Conservation (phyloP, 805 yeast species). For the Sporopachydermia lactativora region DNA sequence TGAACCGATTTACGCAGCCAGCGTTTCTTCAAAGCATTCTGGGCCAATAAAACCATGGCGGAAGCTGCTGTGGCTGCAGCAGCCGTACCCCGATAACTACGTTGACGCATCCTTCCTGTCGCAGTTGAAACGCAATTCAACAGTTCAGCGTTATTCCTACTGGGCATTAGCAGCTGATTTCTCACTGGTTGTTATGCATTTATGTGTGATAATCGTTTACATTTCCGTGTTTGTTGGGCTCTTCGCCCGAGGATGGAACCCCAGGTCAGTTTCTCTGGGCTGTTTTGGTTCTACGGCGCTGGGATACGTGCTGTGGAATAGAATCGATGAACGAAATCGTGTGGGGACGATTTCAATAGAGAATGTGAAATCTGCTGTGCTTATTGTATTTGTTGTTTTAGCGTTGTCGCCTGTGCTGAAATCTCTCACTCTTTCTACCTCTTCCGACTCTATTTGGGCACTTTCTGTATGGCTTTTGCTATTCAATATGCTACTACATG, state of each 20-base stretch:
- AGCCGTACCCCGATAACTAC: slow-evolving; percentile 84
- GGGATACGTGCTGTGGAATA: slow-evolving; percentile 21
- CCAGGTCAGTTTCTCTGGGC: slow-evolving; percentile 26
- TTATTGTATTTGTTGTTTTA: slow-evolving; percentile 57
- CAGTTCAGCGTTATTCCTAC: slow-evolving; percentile 55
- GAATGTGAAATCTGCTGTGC: slow-evolving; percentile 45
- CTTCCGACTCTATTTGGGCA: slow-evolving; percentile 94
- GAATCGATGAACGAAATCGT: slow-evolving; percentile 2
- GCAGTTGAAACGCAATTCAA: slow-evolving; percentile 61
- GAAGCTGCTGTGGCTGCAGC: slow-evolving; percentile 71
- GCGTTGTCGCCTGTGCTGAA: slow-evolving; percentile 82
- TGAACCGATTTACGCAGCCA: background rate
- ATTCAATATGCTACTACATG: slow-evolving; percentile 51
- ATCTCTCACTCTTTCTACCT: slow-evolving; percentile 75
- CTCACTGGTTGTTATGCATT: slow-evolving; percentile 49
- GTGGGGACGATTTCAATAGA: background rate
- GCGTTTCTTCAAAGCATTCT: slow-evolving; percentile 2
- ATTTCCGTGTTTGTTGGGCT: slow-evolving; percentile 55
- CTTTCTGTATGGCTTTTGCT: slow-evolving; percentile 67
- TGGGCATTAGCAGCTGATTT: slow-evolving; percentile 58
- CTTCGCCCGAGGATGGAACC: slow-evolving; percentile 35
- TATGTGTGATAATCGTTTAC: slow-evolving; percentile 49
- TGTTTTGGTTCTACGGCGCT: slow-evolving; percentile 22
- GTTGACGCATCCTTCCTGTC: slow-evolving; percentile 74
- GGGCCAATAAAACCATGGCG: slow-evolving; percentile 44